Conservation (phyloP, 352 stramenopile genomes). For the Phytophthora palmivora region DNA sequence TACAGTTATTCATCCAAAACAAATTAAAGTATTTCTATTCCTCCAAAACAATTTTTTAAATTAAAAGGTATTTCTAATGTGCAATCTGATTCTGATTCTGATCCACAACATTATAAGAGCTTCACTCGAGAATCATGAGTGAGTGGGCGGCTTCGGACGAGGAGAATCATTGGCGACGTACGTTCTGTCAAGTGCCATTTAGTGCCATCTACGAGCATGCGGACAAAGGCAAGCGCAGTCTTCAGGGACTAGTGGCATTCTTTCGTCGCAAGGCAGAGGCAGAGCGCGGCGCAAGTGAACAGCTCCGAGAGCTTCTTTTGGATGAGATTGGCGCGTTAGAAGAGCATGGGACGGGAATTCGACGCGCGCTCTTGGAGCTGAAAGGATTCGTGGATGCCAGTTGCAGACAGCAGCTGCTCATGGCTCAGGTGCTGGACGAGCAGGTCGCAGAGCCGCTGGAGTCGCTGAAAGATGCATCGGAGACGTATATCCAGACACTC, state of each 20-base stretch:
- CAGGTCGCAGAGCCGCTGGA: constrained; percentile 81
- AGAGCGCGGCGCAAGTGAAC: constrained; percentile 65
- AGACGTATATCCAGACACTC: constrained; percentile 83
- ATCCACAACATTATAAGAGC: constrained; percentile 16
- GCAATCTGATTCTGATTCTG: constrained; percentile 4
- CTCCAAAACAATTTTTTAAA: too few relatives aligned
- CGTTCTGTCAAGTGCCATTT: constrained; percentile 89
- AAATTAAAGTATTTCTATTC: too few relatives aligned
- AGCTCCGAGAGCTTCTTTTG: constrained; percentile 61
- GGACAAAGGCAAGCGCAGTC: constrained; percentile 77
- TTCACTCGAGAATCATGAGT: constrained; percentile 11
- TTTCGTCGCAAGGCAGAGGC: constrained; percentile 71
- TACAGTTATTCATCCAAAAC: constrained; percentile 1
- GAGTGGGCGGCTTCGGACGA: constrained; percentile 52
- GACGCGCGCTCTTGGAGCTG: constrained; percentile 65
- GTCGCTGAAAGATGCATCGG: constrained; percentile 77
- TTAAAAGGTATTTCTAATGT: too few relatives aligned
- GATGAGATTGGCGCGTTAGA: constrained; percentile 69
- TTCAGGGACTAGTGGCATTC: constrained; percentile 76
- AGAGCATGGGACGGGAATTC: constrained; percentile 70
- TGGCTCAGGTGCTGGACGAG: constrained; percentile 83
- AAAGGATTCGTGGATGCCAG: constrained; percentile 66
- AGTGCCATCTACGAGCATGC: constrained; percentile 81
- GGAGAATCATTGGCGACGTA: constrained; percentile 88
- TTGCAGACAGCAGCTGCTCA: constrained; percentile 72